These are phyloP conservation scores for Adansonia digitata DNA, from an alignment of 345 rosid genomes.

Conservation along the genomic window DNA sequence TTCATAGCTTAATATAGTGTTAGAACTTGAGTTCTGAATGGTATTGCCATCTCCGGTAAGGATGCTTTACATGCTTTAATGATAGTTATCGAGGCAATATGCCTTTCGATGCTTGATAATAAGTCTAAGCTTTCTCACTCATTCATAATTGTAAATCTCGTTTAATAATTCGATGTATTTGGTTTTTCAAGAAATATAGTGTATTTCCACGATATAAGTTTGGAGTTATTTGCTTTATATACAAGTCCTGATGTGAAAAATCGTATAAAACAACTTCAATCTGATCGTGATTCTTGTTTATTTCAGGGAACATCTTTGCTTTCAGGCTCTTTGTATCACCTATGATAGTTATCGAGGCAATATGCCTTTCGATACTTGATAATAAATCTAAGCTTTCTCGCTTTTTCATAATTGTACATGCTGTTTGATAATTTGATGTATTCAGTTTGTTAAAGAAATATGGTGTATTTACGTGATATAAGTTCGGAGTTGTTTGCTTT, in stretches of 20 bases:
- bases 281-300: constrained; percentile 9
- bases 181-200: constrained; percentile 2
- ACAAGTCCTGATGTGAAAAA: neutral
- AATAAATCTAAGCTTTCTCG: neutral
- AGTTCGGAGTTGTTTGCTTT: neutral
- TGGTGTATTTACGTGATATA: neutral
- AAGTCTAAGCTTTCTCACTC: neutral
- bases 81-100: neutral
- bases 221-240: neutral
- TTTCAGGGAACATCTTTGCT: constrained; percentile 82
- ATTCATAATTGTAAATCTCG: neutral
- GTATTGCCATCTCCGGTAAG: neutral
- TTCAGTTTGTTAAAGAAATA: neutral
- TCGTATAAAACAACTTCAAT: neutral
- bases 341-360: neutral
- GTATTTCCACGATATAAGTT: neutral
- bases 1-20: too few relatives aligned
- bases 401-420: neutral
- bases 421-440: neutral
- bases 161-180: neutral
- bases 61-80: neutral
- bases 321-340: constrained; percentile 72
- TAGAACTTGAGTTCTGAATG: neutral
- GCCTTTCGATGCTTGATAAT: neutral
- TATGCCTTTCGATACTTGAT: neutral